These are phyloP conservation scores for Populus tomentosa DNA, from an alignment of 441 rosid species.

Conservation along the genomic window DNA sequence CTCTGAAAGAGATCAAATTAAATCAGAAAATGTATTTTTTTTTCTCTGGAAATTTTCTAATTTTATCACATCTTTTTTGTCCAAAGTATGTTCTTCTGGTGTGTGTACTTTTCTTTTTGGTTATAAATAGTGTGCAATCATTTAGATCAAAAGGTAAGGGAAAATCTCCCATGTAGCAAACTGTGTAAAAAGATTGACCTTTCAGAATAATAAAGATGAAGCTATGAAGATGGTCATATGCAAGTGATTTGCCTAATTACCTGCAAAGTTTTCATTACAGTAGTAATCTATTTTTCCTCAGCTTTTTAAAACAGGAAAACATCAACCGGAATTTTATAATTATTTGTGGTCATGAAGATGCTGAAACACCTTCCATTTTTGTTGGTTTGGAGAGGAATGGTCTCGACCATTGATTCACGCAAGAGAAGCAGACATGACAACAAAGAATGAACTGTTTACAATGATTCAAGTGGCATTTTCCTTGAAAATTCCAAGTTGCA, in stretches of 20 bases:
- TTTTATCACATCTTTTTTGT: not conserved
- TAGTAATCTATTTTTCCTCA: not conserved
- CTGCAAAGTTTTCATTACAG: not conserved
- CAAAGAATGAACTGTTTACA: not conserved
- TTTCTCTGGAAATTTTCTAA: not conserved
- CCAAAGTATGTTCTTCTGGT: not conserved
- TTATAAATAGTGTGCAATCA: not conserved
- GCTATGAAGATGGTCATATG: not conserved
- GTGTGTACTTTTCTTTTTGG: not conserved
- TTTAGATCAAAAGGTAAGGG: not conserved
- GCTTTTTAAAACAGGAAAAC: not conserved
- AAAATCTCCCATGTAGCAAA: not conserved
- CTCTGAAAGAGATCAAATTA: not conserved
- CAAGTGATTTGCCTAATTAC: not conserved
- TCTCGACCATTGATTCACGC: not conserved
- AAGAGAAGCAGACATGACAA: not conserved
- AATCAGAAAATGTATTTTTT: not conserved
- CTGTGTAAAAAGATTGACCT: not conserved
- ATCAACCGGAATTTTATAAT: not conserved
- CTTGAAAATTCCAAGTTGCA: not conserved
- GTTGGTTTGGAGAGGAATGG: not conserved
- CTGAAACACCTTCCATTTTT: not conserved
- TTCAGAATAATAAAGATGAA: not conserved
- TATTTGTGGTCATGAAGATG: not conserved
- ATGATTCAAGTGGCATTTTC: not conserved